These are phyloP conservation scores for Jacaranda mimosifolia DNA, from an alignment of 257 asterid species.

Conservation along the genomic window DNA sequence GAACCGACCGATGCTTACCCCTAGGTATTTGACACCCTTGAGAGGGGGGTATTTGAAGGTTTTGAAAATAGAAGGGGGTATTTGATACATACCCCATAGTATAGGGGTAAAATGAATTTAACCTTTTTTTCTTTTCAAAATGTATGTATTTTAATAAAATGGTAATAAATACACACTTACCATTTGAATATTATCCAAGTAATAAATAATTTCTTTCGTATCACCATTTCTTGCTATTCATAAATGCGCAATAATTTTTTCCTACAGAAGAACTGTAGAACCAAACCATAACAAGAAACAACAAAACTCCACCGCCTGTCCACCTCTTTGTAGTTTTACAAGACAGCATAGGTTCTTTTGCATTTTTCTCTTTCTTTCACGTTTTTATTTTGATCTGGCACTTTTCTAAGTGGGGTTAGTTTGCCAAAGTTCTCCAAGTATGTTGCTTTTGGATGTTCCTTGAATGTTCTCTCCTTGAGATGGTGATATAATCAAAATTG, in stretches of 20 bases:
- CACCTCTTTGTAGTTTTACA: neutral
- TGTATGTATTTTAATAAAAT: no score
- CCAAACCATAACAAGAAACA: neutral
- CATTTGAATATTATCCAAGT: no score
- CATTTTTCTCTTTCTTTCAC: slow-evolving; percentile 3
- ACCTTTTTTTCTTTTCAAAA: no score
- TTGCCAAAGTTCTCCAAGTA: slow-evolving; percentile 41
- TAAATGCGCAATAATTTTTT: neutral
- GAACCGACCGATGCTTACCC: no score
- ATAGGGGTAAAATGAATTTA: no score
- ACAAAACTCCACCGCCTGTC: neutral
- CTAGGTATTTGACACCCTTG: no score
- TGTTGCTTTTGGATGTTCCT: slow-evolving; percentile 22
- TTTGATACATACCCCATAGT: no score
- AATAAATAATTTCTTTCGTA: no score
- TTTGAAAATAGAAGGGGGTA: no score
- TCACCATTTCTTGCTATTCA: neutral
- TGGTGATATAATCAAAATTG: slow-evolving; percentile 33
- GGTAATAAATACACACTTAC: no score
- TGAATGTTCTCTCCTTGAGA: slow-evolving; percentile 28
- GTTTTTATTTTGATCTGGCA: slow-evolving; percentile 22
- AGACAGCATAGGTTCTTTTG: slow-evolving; percentile 30
- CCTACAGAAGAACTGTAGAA: neutral
- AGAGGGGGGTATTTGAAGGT: no score
- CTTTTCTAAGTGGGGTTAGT: slow-evolving; percentile 45